Evolutionary conservation across 129 eudicot species (phyloP), one percentile per base, ranked within the genome.

Genomic region (Logfia minima): DNA sequence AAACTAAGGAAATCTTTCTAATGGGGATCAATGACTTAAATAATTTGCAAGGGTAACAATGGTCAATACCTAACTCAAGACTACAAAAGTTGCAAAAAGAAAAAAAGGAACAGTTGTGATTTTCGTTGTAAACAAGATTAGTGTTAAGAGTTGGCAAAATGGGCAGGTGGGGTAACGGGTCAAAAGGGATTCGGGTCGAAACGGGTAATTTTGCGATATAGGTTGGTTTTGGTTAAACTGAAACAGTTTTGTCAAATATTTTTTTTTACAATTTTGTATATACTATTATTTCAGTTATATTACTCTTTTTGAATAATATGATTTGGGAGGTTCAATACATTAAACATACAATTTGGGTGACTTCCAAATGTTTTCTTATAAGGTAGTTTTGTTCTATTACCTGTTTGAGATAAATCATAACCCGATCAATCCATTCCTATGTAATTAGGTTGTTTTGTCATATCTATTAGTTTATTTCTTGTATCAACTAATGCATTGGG

Each of bases 391-490:
- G 55, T 48, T 14, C 18, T 48, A 48, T 16, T 48, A 48, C 13
- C 55, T 48, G n/a, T 48, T 48, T 13, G 55, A 48, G 55, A 48
- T 48, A 14, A 48, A 4, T 11, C 55, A 48, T 48, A 48, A 48
- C 55, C 55, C 11, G n/a, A 48, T 48, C 10, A 6, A 48, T 48
- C n/a, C 6, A 48, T 48, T 43, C 1, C 1, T 45, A 11, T 45
- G 5, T 48, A 48, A 48, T 14, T 13, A 13, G 55, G 55, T 4
- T 5, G 55, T 3, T 13, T 48, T 48, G 37, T 62, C 37, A 62
- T 6, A 5, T 26, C n/a, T 28, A 63, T 26, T 23, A 21, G 72
- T 41, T 16, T 78, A 78, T 61, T 39, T 78, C 63, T 60, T 77
- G 60, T 9, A 8, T 78, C 16, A 4, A 29, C 32, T 81, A 63